Evolutionary conservation across 2,329 filamentous ascomycete genomes (phyloP).

Genomic region (Fusarium avenaceum): DNA sequence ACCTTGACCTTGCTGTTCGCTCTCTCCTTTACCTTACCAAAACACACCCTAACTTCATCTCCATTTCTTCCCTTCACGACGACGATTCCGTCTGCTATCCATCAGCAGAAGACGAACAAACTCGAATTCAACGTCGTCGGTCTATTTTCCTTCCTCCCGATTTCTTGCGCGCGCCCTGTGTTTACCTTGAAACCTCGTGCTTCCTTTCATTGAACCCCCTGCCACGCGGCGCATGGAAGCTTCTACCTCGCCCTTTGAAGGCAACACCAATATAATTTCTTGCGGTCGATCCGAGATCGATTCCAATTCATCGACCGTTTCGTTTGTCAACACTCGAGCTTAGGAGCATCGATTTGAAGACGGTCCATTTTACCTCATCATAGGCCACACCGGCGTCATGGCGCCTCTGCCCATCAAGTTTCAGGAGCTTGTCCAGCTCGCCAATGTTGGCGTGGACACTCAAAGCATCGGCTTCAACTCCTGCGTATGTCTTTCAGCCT

Average conservation of each 20-base stretch:
- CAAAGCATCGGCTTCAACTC: conserved; percentile 80
- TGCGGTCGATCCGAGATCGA: conserved; percentile 48
- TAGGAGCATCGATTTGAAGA: conserved; percentile 46
- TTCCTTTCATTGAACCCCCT: conserved; percentile 33
- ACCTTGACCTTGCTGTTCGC: conserved; percentile 38
- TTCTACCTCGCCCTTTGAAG: conserved; percentile 48
- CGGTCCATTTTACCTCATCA: conserved; percentile 45
- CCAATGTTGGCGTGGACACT: conserved; percentile 62
- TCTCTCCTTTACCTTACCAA: conserved; percentile 46
- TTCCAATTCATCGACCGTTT: conserved; percentile 23
- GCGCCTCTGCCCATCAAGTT: conserved; percentile 91
- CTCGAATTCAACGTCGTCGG: conserved; percentile 41
- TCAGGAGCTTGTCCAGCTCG: conserved; percentile 84
- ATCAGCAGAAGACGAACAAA: conserved; percentile 47
- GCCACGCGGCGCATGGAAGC: conserved; percentile 58
- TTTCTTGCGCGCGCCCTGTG: conserved; percentile 36
- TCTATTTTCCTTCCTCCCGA: conserved; percentile 34
- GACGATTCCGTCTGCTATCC: conserved; percentile 46
- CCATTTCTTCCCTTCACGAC: conserved; percentile 43
- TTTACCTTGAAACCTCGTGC: conserved; percentile 32
- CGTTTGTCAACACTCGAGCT: conserved; percentile 37
- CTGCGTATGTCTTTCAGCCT: conserved; percentile 70
- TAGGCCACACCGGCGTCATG: conserved; percentile 60
- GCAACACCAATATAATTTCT: conserved; percentile 45
- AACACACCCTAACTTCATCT: conserved; percentile 44